Evolutionary conservation across 805 yeast species (phyloP), one percentile per base, ranked within the genome.

Genomic region (Cyberlindnera bimundalis): DNA sequence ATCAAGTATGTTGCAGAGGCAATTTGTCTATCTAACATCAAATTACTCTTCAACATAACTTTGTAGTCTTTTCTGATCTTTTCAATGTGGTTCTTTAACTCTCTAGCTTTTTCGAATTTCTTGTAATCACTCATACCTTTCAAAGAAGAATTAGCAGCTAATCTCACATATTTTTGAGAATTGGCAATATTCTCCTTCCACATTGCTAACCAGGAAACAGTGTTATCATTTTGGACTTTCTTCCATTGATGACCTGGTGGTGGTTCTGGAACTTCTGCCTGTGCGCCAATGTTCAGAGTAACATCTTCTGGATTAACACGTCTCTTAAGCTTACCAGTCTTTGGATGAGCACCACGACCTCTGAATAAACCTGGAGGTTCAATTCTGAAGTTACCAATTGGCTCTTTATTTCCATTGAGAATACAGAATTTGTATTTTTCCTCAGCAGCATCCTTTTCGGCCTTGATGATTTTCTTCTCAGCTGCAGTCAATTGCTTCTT

Each of bases 341-440:
- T 88, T 14, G 98, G 98, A 61, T 90, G 98, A 0, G 91, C 89
- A 56, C 97, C 98, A 62, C 98, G 84, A 32, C 98, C 99, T 62
- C 97, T 74, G 60, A 90, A 91, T 40, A 91, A 67, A 2, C 96
- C 97, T 0, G 99, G 98, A 24, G 98, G 98, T 70, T 91, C 99
- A 35, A 91, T 81, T 57, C 91, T 72, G 62, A 91, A 91, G 60
- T 91, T 91, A 18, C 97, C 97, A 23, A 91, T 95, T 53, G 82
- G 90, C 57, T 91, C 96, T 55, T 76, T 83, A 51, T 96, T 75
- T 14, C 96, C 97, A 59, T 91, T 87, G 35, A 91, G 67, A 25
- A 74, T 59, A 66, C 98, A 91, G 19, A 74, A 79, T 56, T 85
- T 86, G 65, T 70, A 91, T 23, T 83, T 81, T 58, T 84, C 96